Conservation (phyloP, 495 filamentous ascomycete species). For the Penicillium paxilli region DNA sequence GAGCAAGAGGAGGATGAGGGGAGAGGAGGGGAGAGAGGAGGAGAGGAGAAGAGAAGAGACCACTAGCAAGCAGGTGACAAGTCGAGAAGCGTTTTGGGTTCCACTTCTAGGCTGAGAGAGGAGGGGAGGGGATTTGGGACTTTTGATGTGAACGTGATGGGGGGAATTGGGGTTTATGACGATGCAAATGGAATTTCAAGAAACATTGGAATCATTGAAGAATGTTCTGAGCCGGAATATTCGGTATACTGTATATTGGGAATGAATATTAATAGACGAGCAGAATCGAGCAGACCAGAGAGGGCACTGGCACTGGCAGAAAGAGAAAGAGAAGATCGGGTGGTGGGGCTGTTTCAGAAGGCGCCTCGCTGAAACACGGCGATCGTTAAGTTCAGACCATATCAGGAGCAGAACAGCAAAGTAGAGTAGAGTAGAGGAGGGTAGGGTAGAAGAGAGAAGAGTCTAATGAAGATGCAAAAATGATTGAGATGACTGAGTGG, state of each 20-base stretch:
- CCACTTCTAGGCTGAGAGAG: conserved; percentile 9
- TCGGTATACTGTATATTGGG: no score
- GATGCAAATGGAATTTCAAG: not conserved
- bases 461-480: no score
- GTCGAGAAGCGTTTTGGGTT: not conserved
- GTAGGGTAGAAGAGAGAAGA: no score
- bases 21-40: not conserved
- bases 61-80: conserved; percentile 24
- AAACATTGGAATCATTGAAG: not conserved
- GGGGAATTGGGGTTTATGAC: not conserved
- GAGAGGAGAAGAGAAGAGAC: conserved; percentile 6
- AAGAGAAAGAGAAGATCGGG: conserved; percentile 21
- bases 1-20: not conserved
- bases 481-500: no score
- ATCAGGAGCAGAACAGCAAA: not conserved
- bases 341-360: conserved; percentile 36
- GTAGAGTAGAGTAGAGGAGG: no score
- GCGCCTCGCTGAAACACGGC: conserved; percentile 30
- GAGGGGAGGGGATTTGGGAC: not conserved
- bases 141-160: not conserved
- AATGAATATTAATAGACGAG: conserved; percentile 32
- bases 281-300: not conserved
- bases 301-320: not conserved
- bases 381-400: not conserved
- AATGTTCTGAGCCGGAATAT: no score